A percentile compares a stretch with the other conserved stretches of the same genome.
phyloP scores from a whole-genome alignment of 2,329 filamentous ascomycete species.

The Colletotrichum viniferum region DNA sequence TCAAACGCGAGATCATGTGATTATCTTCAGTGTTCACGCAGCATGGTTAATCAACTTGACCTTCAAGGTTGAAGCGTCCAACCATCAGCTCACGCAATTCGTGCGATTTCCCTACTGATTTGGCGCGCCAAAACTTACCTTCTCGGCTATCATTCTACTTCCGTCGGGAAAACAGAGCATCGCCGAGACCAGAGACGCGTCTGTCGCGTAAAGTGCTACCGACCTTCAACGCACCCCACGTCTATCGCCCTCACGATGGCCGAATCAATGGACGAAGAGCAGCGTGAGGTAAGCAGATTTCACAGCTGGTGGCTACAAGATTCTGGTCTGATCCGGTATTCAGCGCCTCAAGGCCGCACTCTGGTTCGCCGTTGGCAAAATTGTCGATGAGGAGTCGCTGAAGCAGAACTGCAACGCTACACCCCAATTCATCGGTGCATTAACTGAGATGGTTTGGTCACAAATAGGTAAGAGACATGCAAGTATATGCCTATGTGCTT shows the following conservation, averaged over 20 bases:
- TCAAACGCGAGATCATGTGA: constrained; percentile 17
- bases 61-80: neutral
- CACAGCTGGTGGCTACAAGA: too few relatives aligned
- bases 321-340: neutral
- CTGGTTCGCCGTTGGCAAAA: constrained; percentile 84
- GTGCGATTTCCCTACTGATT: neutral
- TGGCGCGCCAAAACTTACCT: neutral
- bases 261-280: constrained; percentile 34
- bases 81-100: neutral
- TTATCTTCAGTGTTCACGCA: neutral
- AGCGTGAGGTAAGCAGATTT: constrained; percentile 36
- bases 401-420: constrained; percentile 82
- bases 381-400: constrained; percentile 84
- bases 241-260: constrained; percentile 30
- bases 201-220: constrained; percentile 18
- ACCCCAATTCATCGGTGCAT: constrained; percentile 84
- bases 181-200: neutral
- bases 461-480: constrained; percentile 70
- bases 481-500: neutral
- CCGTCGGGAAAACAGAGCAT: rapidly evolving
- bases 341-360: constrained; percentile 84
- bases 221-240: neutral
- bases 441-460: constrained; percentile 86
- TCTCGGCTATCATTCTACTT: neutral
- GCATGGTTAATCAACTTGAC: neutral